phyloP scores from a whole-genome alignment of 257 asterid genomes.

The Cinchona pubescens region DNA sequence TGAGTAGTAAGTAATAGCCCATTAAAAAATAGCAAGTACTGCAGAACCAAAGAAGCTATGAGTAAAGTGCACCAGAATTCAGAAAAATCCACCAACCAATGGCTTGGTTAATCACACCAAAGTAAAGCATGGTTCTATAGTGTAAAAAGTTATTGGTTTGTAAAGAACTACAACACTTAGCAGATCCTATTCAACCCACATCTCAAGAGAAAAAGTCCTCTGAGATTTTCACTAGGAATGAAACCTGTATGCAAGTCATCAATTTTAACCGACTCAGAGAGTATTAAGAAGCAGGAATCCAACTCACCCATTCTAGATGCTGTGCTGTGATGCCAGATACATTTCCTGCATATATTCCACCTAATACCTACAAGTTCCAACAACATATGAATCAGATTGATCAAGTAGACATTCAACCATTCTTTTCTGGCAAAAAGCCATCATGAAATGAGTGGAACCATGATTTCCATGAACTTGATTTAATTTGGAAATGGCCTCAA shows the following conservation, averaged over 20 bases:
- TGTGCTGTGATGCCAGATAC: conserved; percentile 84
- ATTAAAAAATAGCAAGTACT: neutral
- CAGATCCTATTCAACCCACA: neutral
- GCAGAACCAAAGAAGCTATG: neutral
- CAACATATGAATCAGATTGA: conserved; percentile 21
- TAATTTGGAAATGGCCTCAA: neutral
- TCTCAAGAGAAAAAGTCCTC: neutral
- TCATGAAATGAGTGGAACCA: neutral
- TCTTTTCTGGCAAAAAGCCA: neutral
- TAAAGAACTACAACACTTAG: neutral
- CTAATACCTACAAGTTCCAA: conserved; percentile 64
- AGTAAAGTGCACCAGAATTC: neutral
- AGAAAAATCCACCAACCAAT: neutral
- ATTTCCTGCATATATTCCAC: conserved; percentile 81
- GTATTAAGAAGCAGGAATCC: neutral
- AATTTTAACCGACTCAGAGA: neutral
- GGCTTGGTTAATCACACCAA: neutral
- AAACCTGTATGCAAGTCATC: neutral
- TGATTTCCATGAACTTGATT: neutral
- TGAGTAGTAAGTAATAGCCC: neutral
- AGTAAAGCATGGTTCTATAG: neutral
- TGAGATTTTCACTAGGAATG: neutral
- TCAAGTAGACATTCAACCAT: neutral
- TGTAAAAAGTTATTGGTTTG: neutral
- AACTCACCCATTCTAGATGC: conserved; percentile 90